Percentiles rank a stretch among this genome's conserved stretches.
Evolutionary conservation across 1,284 basidiomycete genomes (phyloP).

Genomic region (Cryptococcus sp.): DNA sequence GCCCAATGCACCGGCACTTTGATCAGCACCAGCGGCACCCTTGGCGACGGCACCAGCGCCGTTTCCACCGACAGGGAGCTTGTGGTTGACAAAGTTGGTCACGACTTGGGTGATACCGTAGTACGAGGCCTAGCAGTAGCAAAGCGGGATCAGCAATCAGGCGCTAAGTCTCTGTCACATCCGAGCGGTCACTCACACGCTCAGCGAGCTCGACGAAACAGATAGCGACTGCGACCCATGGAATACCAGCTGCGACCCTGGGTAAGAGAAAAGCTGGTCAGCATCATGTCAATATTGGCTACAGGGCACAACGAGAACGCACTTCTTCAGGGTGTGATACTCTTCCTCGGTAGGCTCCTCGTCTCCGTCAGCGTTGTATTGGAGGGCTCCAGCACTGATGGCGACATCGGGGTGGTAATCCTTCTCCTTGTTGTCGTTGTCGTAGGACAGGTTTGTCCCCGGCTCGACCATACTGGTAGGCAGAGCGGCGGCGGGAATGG

Average conservation of each 20-base stretch:
- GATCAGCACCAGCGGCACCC: slow-evolving; percentile 60
- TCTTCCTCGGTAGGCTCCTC: slow-evolving; percentile 67
- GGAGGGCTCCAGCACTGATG: slow-evolving; percentile 31
- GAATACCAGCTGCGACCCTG: slow-evolving; percentile 55
- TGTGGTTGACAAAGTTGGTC: slow-evolving; percentile 38
- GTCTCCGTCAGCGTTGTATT: slow-evolving; percentile 53
- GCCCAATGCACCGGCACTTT: slow-evolving; percentile 60
- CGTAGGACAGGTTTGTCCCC: background rate
- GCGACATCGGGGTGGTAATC: slow-evolving; percentile 14
- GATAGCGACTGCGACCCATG: slow-evolving; percentile 41
- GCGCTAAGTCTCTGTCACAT: background rate
- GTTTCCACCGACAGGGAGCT: slow-evolving; percentile 63
- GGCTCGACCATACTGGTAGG: slow-evolving; percentile 15
- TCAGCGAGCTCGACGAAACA: slow-evolving; percentile 50
- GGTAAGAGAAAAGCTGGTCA: slow-evolving; percentile 56
- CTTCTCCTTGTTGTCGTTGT: slow-evolving; percentile 17
- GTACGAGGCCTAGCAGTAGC: slow-evolving; percentile 28
- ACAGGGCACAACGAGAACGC: slow-evolving; percentile 5
- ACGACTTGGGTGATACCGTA: slow-evolving; percentile 28
- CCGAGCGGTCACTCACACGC: slow-evolving; percentile 22
- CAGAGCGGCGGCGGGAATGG: slow-evolving; percentile 26
- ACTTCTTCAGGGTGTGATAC: slow-evolving; percentile 24
- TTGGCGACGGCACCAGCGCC: slow-evolving; percentile 69
- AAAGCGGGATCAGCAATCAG: background rate
- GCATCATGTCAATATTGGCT: slow-evolving; percentile 7